Percentiles rank a stretch among this genome's conserved stretches.
phyloP scores from a whole-genome alignment of 2,329 filamentous ascomycete species.

The Colletotrichum abscissum region DNA sequence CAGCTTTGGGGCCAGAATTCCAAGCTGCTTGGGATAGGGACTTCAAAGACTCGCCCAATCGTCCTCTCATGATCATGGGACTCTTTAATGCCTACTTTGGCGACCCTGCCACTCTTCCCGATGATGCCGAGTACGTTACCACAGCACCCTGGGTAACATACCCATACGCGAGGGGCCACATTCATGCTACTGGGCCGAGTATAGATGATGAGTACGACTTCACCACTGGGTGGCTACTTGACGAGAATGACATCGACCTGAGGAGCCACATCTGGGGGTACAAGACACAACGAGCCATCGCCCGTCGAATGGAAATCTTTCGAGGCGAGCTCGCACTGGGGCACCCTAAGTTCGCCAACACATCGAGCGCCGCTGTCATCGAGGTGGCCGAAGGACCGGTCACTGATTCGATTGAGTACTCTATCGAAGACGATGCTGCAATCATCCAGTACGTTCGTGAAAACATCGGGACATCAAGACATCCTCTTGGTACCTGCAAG shows the following conservation, averaged over 20 bases:
- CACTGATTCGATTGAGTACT: constrained; percentile 56
- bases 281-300: constrained; percentile 72
- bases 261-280: constrained; percentile 73
- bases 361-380: constrained; percentile 57
- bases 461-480: constrained; percentile 56
- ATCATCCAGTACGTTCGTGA: constrained; percentile 58
- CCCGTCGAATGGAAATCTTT: constrained; percentile 66
- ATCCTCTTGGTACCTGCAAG: constrained; percentile 57
- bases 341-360: constrained; percentile 56
- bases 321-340: constrained; percentile 55
- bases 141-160: constrained; percentile 65
- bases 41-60: constrained; percentile 48
- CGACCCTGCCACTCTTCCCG: constrained; percentile 49
- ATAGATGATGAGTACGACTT: constrained; percentile 57
- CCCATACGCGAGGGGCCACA: constrained; percentile 67
- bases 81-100: constrained; percentile 40
- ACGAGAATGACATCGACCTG: constrained; percentile 63
- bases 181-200: constrained; percentile 60
- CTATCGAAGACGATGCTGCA: constrained; percentile 59
- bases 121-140: constrained; percentile 59
- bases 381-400: constrained; percentile 55
- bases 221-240: constrained; percentile 61
- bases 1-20: constrained; percentile 61
- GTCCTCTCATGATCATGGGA: constrained; percentile 39
- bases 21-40: constrained; percentile 61